Evolutionary conservation across 1,284 basidiomycete species (phyloP).

Genomic region (Ustilago shanxiensis): DNA sequence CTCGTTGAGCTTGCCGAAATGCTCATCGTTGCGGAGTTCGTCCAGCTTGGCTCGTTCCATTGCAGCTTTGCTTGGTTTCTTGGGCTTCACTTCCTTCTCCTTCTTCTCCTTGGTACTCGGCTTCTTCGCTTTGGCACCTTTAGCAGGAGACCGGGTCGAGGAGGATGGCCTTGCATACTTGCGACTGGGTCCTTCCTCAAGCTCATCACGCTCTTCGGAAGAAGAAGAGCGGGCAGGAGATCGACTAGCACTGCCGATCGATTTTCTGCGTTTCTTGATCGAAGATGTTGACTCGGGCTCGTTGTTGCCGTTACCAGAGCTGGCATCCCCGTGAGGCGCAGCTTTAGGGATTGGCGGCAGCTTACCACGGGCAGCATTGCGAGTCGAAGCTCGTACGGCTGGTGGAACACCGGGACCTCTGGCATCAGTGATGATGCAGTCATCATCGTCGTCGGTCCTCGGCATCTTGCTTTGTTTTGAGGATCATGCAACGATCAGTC

Average conservation of each 20-base stretch:
- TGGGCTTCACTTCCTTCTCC: conserved; percentile 22
- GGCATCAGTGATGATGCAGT: conserved; percentile 13
- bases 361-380: conserved; percentile 18
- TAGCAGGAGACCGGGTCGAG: conserved; percentile 1
- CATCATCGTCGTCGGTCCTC: conserved; percentile 9
- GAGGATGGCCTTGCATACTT: conserved; percentile 24
- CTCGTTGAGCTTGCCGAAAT: conserved; percentile 35
- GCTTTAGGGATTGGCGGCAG: conserved; percentile 27
- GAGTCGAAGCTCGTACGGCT: conserved; percentile 1
- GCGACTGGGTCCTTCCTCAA: conserved; percentile 27
- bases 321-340: conserved; percentile 9
- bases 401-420: conserved; percentile 11
- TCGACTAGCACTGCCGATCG: conserved; percentile 9
- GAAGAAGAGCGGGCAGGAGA: conserved; percentile 5
- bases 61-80: conserved; percentile 29
- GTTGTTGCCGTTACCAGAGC: neutral
- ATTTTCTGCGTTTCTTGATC: conserved; percentile 16
- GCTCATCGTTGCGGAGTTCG: conserved; percentile 27
- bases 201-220: conserved; percentile 26
- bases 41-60: conserved; percentile 28
- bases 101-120: conserved; percentile 4
- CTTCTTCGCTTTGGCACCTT: conserved; percentile 4
- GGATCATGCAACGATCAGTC: neutral
- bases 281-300: neutral
- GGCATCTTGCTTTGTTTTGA: neutral